Evolutionary conservation across 1,284 basidiomycete genomes (phyloP), one percentile per base, ranked within the genome.

Genomic region (Trichosporon sp.): DNA sequence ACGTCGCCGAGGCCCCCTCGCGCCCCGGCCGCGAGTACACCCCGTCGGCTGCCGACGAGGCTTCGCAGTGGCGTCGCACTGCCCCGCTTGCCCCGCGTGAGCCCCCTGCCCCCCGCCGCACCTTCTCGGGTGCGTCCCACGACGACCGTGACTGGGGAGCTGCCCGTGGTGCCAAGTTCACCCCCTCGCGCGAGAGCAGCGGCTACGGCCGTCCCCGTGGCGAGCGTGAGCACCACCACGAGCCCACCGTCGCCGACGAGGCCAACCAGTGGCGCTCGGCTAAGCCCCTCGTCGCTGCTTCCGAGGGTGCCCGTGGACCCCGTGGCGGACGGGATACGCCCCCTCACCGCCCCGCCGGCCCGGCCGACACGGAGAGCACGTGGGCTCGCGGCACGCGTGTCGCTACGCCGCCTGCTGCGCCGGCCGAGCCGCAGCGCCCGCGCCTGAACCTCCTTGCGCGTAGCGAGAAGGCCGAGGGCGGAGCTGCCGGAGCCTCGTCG

Each of bases 391-490:
- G 81, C n/a, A 81, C 80, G 56, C 82, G 83, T 69, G 77, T 84
- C 19, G 90, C 91, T 46, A 89, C 82, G 72, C 88, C 81, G 71
- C 93, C 92, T 14, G 26, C 26, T 26, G 90, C 90, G 56, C 91
- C 92, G 1, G 92, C 91, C 4, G 93, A 92, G 65, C 91, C 91
- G 77, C 85, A 91, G 75, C 90, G 94, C 65, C 89, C 89, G 73
- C 93, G 92, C 80, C 88, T 96, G 11, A 91, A 93, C 76, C 89
- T 96, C 48, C 85, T 93, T 2, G 93, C 94, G 46, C 90, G 93
- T 67, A 77, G 81, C 7, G 71, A 70, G 26, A 75, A 77, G 46
- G 74, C 91, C 51, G 71, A 83, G 65, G 86, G 87, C 12, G 85
- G 86, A 4, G 79, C 82, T 16, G 84, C 87, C 48, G 80, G 87